phyloP scores from a whole-genome alignment of 1,284 basidiomycete species.

The Microbotryum intermedium region DNA sequence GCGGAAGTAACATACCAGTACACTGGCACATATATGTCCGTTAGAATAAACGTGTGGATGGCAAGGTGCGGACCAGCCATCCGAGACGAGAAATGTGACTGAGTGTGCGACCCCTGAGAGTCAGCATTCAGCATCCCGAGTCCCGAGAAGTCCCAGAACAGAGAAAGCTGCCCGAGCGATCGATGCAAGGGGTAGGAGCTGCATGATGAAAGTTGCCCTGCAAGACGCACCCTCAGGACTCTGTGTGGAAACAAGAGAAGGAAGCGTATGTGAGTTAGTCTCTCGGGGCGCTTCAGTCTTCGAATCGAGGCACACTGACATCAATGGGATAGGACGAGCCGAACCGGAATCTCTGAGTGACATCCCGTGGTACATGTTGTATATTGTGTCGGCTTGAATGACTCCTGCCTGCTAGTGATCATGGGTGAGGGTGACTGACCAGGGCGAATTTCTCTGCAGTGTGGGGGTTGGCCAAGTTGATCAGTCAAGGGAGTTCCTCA shows the following conservation, averaged over 20 bases:
- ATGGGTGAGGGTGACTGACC: not conserved
- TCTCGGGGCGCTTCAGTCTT: not conserved
- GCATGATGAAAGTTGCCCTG: not conserved
- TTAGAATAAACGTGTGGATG: conserved; percentile 42
- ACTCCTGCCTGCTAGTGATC: no score
- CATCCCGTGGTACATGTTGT: no score
- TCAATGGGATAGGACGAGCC: conserved; percentile 21
- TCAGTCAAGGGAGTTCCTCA: not conserved
- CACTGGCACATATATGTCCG: conserved; percentile 41
- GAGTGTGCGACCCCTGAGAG: conserved; percentile 1
- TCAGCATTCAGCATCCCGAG: not conserved
- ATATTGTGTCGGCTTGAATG: no score
- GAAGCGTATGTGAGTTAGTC: not conserved
- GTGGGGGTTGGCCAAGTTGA: not conserved
- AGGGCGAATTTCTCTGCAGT: conserved; percentile 26
- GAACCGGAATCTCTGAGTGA: conserved; percentile 22
- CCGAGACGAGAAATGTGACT: conserved; percentile 40
- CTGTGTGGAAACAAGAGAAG: not conserved
- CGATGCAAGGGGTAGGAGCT: not conserved
- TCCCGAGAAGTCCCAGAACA: not conserved
- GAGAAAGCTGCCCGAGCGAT: not conserved
- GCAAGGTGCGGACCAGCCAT: conserved; percentile 36
- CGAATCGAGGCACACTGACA: not conserved
- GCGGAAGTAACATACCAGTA: conserved; percentile 19
- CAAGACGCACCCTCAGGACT: not conserved